These are phyloP conservation scores for Xerocomus brunneocitrinus DNA, from an alignment of 768 basidiomycete genomes.

Conservation along the genomic window DNA sequence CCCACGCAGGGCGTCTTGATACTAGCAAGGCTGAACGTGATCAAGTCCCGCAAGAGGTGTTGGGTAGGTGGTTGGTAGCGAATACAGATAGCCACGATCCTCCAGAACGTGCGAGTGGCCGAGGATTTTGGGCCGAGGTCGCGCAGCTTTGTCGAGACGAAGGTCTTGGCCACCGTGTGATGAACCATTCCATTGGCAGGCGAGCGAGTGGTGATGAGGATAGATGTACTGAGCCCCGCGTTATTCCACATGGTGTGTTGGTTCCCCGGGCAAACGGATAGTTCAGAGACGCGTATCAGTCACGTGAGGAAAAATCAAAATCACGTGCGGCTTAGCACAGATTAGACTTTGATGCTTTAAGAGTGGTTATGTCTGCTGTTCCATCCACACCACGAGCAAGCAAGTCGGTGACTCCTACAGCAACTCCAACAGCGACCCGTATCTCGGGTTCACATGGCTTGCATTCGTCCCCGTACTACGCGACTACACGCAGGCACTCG, in stretches of 20 bases:
- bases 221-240: conserved; percentile 25
- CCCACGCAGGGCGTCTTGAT: conserved; percentile 16
- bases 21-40: conserved; percentile 24
- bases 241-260: conserved; percentile 21
- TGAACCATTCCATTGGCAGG: conserved; percentile 29
- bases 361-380: conserved; percentile 28
- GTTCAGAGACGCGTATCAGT: conserved; percentile 12
- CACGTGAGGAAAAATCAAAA: conserved; percentile 15
- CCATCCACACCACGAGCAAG: conserved; percentile 32
- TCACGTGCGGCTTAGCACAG: conserved; percentile 6
- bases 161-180: conserved; percentile 23
- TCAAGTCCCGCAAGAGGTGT: conserved; percentile 18
- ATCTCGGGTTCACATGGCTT: conserved; percentile 44
- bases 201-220: conserved; percentile 20
- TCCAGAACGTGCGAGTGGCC: conserved; percentile 20
- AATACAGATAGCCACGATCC: conserved; percentile 24
- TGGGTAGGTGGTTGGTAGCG: conserved; percentile 19
- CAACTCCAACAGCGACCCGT: conserved; percentile 57
- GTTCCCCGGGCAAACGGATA: not conserved
- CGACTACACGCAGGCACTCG: conserved; percentile 83
- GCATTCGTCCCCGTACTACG: conserved; percentile 77
- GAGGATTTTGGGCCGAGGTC: conserved; percentile 25
- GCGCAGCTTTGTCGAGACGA: conserved; percentile 24
- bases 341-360: not conserved
- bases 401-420: conserved; percentile 24